These are phyloP conservation scores for Petrea volubilis DNA, from an alignment of 257 asterid species.

Conservation along the genomic window DNA sequence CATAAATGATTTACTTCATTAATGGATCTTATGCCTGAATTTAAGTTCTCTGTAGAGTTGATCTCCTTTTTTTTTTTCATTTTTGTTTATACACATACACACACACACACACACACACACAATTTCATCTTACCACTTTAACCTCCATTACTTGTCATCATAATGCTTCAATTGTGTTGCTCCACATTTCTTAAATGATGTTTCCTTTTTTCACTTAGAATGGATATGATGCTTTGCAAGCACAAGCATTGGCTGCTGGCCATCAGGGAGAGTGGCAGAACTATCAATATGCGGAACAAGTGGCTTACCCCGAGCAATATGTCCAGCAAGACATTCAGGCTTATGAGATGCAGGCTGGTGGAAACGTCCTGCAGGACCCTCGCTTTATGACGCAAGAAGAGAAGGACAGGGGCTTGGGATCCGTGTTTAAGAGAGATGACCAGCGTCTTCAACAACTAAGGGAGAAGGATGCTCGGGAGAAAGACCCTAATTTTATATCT, in stretches of 20 bases:
- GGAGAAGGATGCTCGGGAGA: constrained; percentile 96
- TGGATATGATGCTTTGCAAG: constrained; percentile 80
- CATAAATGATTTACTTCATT: constrained; percentile 1
- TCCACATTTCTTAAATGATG: constrained; percentile 10
- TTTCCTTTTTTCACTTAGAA: constrained; percentile 40
- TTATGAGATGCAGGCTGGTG: constrained; percentile 71
- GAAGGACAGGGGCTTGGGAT: constrained; percentile 97
- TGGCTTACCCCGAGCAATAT: constrained; percentile 88
- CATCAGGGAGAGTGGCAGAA: constrained; percentile 95
- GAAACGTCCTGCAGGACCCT: constrained; percentile 61
- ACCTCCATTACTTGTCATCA: neutral
- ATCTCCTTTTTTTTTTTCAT: neutral
- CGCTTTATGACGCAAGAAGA: constrained; percentile 95
- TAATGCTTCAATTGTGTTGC: neutral
- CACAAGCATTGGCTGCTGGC: constrained; percentile 69
- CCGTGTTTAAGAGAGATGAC: constrained; percentile 98
- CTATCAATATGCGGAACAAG: constrained; percentile 84
- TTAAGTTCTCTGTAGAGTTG: neutral
- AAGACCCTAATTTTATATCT: constrained; percentile 95
- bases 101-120: too few species aligned
- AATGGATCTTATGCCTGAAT: constrained; percentile 1
- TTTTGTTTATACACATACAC: too few species aligned
- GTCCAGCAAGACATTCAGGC: constrained; percentile 76
- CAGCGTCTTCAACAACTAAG: constrained; percentile 87
- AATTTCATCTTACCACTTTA: neutral